These are phyloP conservation scores for Adansonia madagascariensis DNA, from an alignment of 441 rosid species.

Conservation along the genomic window DNA sequence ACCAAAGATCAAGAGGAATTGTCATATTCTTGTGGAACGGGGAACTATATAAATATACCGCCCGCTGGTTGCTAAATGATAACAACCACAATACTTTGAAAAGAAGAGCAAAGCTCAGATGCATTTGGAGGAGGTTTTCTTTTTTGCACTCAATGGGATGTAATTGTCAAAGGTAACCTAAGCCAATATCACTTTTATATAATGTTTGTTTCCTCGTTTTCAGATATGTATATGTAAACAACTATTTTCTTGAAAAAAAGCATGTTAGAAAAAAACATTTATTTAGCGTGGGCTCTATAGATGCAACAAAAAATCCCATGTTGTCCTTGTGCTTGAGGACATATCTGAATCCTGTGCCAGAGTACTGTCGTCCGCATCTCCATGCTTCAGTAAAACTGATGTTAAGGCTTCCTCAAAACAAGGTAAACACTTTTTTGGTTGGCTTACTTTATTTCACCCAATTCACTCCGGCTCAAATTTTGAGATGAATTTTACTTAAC, in stretches of 20 bases:
- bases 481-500: too few relatives aligned
- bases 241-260: not conserved
- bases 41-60: not conserved
- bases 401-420: too few relatives aligned
- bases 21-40: not conserved
- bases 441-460: too few relatives aligned
- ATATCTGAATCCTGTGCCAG: too few relatives aligned
- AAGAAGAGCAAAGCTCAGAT: not conserved
- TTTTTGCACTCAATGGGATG: not conserved
- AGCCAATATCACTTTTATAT: not conserved
- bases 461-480: too few relatives aligned
- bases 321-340: not conserved
- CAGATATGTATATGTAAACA: not conserved
- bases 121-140: not conserved
- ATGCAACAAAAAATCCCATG: not conserved
- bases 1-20: slow-evolving; percentile 1
- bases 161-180: not conserved
- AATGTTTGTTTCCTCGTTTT: slow-evolving; percentile 2
- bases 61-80: not conserved
- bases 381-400: too few relatives aligned
- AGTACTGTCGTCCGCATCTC: too few relatives aligned
- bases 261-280: not conserved
- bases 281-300: not conserved
- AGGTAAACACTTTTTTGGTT: too few relatives aligned
- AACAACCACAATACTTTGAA: not conserved